Conservation (phyloP, 352 stramenopile genomes). For the Phytophthora crassamura region DNA sequence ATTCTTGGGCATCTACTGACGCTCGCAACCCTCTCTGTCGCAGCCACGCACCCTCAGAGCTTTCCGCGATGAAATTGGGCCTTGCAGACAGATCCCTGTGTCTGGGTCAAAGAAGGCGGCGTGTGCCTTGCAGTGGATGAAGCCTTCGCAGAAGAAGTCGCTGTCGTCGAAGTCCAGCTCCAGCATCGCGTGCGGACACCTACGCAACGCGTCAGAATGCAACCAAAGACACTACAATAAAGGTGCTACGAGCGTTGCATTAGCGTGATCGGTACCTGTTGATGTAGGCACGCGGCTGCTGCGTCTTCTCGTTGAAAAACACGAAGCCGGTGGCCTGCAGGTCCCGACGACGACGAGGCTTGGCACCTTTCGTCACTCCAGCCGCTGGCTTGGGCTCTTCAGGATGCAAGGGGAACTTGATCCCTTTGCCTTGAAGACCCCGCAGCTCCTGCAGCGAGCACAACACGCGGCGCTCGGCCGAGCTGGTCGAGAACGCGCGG, state of each 20-base stretch:
- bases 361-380: slow-evolving; percentile 3
- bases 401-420: slow-evolving; percentile 67
- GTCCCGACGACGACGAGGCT: slow-evolving; percentile 32
- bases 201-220: slow-evolving; percentile 23
- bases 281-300: slow-evolving; percentile 58
- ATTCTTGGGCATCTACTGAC: background rate
- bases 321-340: slow-evolving; percentile 64
- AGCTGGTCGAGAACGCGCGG: slow-evolving; percentile 27
- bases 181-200: slow-evolving; percentile 71
- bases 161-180: slow-evolving; percentile 84
- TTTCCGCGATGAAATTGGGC: slow-evolving; percentile 52
- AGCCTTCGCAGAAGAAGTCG: slow-evolving; percentile 83
- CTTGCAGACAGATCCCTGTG: slow-evolving; percentile 71
- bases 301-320: slow-evolving; percentile 56
- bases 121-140: slow-evolving; percentile 85
- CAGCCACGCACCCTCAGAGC: slow-evolving; percentile 38
- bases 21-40: background rate
- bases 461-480: slow-evolving; percentile 43
- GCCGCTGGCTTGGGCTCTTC: slow-evolving; percentile 3
- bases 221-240: background rate
- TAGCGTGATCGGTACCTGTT: slow-evolving; percentile 42
- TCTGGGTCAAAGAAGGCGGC: slow-evolving; percentile 84
- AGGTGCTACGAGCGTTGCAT: background rate
- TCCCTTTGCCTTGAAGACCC: slow-evolving; percentile 41
- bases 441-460: slow-evolving; percentile 65